Base-by-base conservation (phyloP, 495 filamentous ascomycete species). In the Trichoderma reesei region DNA sequence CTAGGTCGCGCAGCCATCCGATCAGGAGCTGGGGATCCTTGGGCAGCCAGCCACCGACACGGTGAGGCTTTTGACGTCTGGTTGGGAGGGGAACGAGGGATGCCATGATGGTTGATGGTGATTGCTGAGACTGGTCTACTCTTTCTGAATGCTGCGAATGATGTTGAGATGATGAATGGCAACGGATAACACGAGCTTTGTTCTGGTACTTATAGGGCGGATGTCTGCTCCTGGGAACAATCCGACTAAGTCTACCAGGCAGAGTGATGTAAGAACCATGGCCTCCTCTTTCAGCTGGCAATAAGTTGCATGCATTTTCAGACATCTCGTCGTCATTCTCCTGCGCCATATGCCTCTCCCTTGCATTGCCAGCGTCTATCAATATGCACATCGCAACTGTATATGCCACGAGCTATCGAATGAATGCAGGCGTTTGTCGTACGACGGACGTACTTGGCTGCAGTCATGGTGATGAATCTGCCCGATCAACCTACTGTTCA, bases 11-110 rank as follows among this genome's bases (percentile, higher is more conserved):
- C 5, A 61, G 16, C 14, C 18, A 38, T 4, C 36, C 36, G 39
- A 34, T 33, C 9, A 56, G 2, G 18, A 56, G 51, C 5, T 56
- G 33, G 26, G 59, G 34, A 16, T 61, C 11, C 16, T 39, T 10
- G n/a, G 59, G 59, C 59, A 61, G 59, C 59, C 59, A 61, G 59
- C 59, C 59, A 14, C 59, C 59, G 11, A 61, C 39, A 16, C 59
- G 59, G 33, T 41, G 59, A 6, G 59, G 16, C 36, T 39, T 56
- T 34, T 56, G 51, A 1, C 16, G 20, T 31, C 20, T 20, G 7
- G 26, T 26, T 10, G 51, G 51, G 9, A 56, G 51, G 13, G 51
- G 20, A 11, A 56, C 20, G 26, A 56, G 18, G 31, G 51, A 5
- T 14, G 51, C 20, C 51, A 56, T 56, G 51, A 34, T 56, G n/a